Evolutionary conservation across 2,329 filamentous ascomycete species (phyloP).

Genomic region (Alternaria triticina): DNA sequence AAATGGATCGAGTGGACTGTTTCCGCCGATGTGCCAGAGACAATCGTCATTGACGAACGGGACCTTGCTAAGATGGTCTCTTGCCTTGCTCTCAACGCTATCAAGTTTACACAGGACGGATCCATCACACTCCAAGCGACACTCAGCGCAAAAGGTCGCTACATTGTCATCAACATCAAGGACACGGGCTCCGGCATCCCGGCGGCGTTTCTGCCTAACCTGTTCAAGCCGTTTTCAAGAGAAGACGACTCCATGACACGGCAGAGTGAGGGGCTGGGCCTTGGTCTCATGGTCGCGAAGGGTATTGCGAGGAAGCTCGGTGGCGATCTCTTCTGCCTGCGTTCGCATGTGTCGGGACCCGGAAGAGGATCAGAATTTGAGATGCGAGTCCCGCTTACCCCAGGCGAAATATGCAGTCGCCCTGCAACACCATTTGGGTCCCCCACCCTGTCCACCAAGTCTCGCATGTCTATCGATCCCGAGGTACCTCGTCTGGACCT

Average conservation of each 20-base stretch:
- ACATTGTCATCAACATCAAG: slow-evolving; percentile 66
- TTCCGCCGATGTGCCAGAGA: slow-evolving; percentile 58
- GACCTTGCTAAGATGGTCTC: slow-evolving; percentile 69
- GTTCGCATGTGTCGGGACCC: slow-evolving; percentile 67
- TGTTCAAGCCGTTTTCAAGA: slow-evolving; percentile 74
- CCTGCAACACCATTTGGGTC: slow-evolving; percentile 59
- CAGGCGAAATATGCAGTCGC: slow-evolving; percentile 58
- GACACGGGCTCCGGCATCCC: slow-evolving; percentile 75
- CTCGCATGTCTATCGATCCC: slow-evolving; percentile 38
- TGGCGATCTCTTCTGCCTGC: slow-evolving; percentile 69
- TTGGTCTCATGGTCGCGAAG: slow-evolving; percentile 75
- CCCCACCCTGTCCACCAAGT: slow-evolving; percentile 47
- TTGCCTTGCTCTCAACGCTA: slow-evolving; percentile 69
- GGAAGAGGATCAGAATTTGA: slow-evolving; percentile 71
- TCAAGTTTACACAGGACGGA: slow-evolving; percentile 74
- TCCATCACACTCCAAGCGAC: slow-evolving; percentile 63
- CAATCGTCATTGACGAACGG: slow-evolving; percentile 66
- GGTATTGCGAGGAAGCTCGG: slow-evolving; percentile 72
- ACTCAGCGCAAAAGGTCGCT: slow-evolving; percentile 58
- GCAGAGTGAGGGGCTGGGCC: slow-evolving; percentile 70
- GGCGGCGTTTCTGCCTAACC: slow-evolving; percentile 66
- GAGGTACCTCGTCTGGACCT: slow-evolving; percentile 28
- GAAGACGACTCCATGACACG: slow-evolving; percentile 72
- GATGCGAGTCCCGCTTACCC: slow-evolving; percentile 67
- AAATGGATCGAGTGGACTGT: slow-evolving; percentile 60